Conservation (phyloP, 2,329 filamentous ascomycete genomes). For the Pseudogymnoascus sp. region DNA sequence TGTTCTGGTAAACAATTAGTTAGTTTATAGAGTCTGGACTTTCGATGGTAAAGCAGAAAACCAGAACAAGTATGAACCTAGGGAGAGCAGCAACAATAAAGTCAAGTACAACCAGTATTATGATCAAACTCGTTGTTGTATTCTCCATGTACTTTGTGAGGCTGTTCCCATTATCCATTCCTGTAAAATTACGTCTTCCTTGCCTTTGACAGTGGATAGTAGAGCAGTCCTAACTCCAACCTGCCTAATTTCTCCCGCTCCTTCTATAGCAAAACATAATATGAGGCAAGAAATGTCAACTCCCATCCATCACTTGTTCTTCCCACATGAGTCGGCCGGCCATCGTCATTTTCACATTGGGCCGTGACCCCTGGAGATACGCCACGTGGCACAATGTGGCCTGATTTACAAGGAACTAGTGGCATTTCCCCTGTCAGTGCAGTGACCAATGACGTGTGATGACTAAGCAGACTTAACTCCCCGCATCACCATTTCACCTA, state of each 20-base stretch:
- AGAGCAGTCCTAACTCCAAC: background rate
- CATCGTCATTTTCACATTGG: background rate
- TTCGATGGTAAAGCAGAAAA: background rate
- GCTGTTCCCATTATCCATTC: background rate
- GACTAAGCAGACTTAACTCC: constrained; percentile 1
- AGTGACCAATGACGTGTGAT: background rate
- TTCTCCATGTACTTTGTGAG: background rate
- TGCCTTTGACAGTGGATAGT: background rate
- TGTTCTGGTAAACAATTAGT: background rate
- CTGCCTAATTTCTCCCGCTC: background rate
- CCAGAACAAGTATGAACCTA: background rate
- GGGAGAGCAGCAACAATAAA: background rate
- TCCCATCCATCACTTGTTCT: background rate
- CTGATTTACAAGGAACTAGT: background rate
- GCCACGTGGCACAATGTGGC: background rate
- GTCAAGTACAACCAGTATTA: background rate
- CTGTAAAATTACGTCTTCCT: background rate
- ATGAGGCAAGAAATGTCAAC: background rate
- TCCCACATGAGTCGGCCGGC: background rate
- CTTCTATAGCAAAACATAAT: background rate
- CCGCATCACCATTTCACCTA: constrained; percentile 7
- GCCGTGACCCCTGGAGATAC: background rate
- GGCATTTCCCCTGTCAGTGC: background rate
- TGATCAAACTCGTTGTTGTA: background rate
- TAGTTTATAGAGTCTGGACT: background rate